Evolutionary conservation across 805 yeast genomes (phyloP).

Genomic region (Kockiozyma suomiensis): DNA sequence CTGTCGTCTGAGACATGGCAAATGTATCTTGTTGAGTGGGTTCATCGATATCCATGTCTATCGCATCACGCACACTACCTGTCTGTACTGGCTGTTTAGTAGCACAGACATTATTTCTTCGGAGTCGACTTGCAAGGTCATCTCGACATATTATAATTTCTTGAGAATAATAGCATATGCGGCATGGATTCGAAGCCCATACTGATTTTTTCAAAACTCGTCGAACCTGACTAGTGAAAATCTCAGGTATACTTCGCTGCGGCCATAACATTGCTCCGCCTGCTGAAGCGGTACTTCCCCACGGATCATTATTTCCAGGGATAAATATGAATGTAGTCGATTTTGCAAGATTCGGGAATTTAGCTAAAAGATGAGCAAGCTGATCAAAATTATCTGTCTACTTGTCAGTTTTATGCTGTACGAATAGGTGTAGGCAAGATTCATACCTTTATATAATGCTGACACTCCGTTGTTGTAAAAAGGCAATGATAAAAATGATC

Average conservation of each 20-base stretch:
- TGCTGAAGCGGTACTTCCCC: slow-evolving; percentile 73
- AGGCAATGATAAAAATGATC: slow-evolving; percentile 75
- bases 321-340: slow-evolving; percentile 66
- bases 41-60: slow-evolving; percentile 11
- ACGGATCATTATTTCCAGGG: slow-evolving; percentile 93
- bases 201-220: slow-evolving; percentile 56
- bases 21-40: slow-evolving; percentile 7
- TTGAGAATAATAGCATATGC: slow-evolving; percentile 78
- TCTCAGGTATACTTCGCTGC: slow-evolving; percentile 65
- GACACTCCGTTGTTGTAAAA: slow-evolving; percentile 60
- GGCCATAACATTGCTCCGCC: slow-evolving; percentile 71
- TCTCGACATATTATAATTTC: slow-evolving; percentile 78
- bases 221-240: slow-evolving; percentile 69
- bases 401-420: neutral
- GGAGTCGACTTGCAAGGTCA: slow-evolving; percentile 68
- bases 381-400: slow-evolving; percentile 63
- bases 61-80: slow-evolving; percentile 34
- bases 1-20: slow-evolving; percentile 2
- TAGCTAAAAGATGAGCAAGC: slow-evolving; percentile 64
- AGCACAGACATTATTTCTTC: slow-evolving; percentile 62
- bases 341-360: slow-evolving; percentile 56
- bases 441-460: slow-evolving; percentile 51
- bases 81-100: slow-evolving; percentile 24
- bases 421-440: neutral
- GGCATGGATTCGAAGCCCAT: slow-evolving; percentile 76